Evolutionary conservation across 106 monocot species (phyloP), one percentile per base, ranked within the genome.

Genomic region (Agapanthus africanus): DNA sequence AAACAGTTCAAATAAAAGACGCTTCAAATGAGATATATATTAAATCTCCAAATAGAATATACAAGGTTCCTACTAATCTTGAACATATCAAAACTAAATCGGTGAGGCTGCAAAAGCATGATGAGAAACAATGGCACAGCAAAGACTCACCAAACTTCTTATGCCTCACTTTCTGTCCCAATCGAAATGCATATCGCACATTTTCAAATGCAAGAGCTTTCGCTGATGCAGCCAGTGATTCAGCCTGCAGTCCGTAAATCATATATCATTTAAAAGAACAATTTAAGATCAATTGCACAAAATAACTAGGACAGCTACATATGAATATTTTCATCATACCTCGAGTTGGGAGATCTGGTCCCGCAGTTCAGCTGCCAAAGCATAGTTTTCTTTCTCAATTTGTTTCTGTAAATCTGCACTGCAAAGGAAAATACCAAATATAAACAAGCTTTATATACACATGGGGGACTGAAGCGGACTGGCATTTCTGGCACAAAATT

Each of bases 351-450:
- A 80, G 35, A 97, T 86, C 74, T 97, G 71, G 72, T 97, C 86
- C 65, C 88, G 91, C 39, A 97, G 70, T 23, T 78, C 77, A 59
- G 95, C 95, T 63, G 95, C 95, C 56, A 70, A 14, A 62, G 27
- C 38, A 77, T 97, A 97, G 7, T 88, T 86, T 73, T 97, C 95
- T 54, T 72, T 76, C 23, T 88, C 82, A 54, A 97, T 79, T 47
- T 88, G 88, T 62, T 91, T 97, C 59, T 91, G 86, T 74, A 97
- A 57, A 59, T 97, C 91, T 80, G 86, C 86, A 66, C 95, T 97
- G 91, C 32, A 86, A 64, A 4, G 18, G 59, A 42, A 27, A 68
- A 38, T 42, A 37, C 5, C 44, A 41, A n/a, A 28, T 56, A 40
- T 16, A 7, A 71, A 21, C 11, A 39, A 59, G 40, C 21, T 62